Evolutionary conservation across 257 asterid species (phyloP).

Genomic region (Nicotiana undulata): DNA sequence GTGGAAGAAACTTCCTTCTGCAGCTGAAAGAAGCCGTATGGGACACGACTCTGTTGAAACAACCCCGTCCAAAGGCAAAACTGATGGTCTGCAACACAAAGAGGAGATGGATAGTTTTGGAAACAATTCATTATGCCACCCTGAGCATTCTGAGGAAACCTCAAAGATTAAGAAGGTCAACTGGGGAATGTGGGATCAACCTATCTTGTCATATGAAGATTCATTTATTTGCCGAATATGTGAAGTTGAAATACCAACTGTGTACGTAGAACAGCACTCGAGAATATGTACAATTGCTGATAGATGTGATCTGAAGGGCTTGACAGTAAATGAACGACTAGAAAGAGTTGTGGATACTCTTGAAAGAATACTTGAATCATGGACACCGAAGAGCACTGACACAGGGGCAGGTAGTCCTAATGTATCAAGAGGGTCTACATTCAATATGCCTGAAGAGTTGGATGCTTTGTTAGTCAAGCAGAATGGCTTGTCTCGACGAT

Average conservation of each 20-base stretch:
- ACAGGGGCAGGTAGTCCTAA: slow-evolving; percentile 54
- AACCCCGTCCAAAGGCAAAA: slow-evolving; percentile 32
- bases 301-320: slow-evolving; percentile 94
- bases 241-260: slow-evolving; percentile 93
- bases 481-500: slow-evolving; percentile 31
- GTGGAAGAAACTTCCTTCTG: slow-evolving; percentile 92
- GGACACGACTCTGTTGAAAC: slow-evolving; percentile 37
- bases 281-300: slow-evolving; percentile 92
- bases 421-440: slow-evolving; percentile 30
- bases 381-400: slow-evolving; percentile 53
- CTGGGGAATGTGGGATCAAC: slow-evolving; percentile 86
- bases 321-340: slow-evolving; percentile 75
- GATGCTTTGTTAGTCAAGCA: slow-evolving; percentile 43
- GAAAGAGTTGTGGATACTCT: slow-evolving; percentile 80
- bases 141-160: slow-evolving; percentile 43
- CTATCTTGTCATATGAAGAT: slow-evolving; percentile 61
- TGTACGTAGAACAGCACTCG: slow-evolving; percentile 90
- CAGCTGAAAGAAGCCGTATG: slow-evolving; percentile 52
- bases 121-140: slow-evolving; percentile 32
- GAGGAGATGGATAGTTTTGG: slow-evolving; percentile 33
- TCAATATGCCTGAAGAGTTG: slow-evolving; percentile 36
- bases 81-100: slow-evolving; percentile 28
- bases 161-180: slow-evolving; percentile 35
- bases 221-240: slow-evolving; percentile 94
- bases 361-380: slow-evolving; percentile 79